A percentile compares a stretch with the other conserved stretches of the same genome.
These are phyloP conservation scores for Yamadazyma friedrichii DNA, from an alignment of 1,139 yeast species.

Conservation along the genomic window DNA sequence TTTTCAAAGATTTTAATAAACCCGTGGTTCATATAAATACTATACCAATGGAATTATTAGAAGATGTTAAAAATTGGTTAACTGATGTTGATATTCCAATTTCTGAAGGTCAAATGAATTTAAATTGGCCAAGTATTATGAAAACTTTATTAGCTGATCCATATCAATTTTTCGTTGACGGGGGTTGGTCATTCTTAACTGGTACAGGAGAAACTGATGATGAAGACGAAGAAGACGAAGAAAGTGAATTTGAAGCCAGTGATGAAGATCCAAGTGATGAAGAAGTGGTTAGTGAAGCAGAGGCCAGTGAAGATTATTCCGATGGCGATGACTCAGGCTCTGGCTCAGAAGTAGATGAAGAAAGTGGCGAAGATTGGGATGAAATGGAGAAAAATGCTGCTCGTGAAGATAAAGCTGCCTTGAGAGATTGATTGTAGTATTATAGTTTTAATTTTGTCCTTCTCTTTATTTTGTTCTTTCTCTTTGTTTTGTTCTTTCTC, in stretches of 20 bases:
- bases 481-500: background rate
- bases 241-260: constrained; percentile 57
- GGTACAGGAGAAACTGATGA: constrained; percentile 65
- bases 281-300: constrained; percentile 60
- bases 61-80: constrained; percentile 93
- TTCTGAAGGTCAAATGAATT: constrained; percentile 92
- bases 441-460: background rate
- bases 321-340: constrained; percentile 19
- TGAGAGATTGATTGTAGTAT: constrained; percentile 21
- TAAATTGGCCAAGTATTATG: constrained; percentile 96
- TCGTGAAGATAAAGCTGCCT: constrained; percentile 38
- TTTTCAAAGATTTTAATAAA: constrained; percentile 82
- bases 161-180: constrained; percentile 87
- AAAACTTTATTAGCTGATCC: constrained; percentile 92
- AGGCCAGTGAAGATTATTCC: constrained; percentile 48
- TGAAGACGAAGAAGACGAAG: constrained; percentile 60
- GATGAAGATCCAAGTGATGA: constrained; percentile 77
- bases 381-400: constrained; percentile 71
- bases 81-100: constrained; percentile 94
- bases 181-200: constrained; percentile 94
- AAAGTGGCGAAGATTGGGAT: constrained; percentile 74
- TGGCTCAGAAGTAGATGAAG: constrained; percentile 38
- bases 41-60: constrained; percentile 88
- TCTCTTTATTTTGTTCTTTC: background rate
- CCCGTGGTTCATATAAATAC: constrained; percentile 94